Percentiles rank a stretch among this genome's conserved stretches.
phyloP scores from a whole-genome alignment of 768 basidiomycete species.

The Podaxis sp. region DNA sequence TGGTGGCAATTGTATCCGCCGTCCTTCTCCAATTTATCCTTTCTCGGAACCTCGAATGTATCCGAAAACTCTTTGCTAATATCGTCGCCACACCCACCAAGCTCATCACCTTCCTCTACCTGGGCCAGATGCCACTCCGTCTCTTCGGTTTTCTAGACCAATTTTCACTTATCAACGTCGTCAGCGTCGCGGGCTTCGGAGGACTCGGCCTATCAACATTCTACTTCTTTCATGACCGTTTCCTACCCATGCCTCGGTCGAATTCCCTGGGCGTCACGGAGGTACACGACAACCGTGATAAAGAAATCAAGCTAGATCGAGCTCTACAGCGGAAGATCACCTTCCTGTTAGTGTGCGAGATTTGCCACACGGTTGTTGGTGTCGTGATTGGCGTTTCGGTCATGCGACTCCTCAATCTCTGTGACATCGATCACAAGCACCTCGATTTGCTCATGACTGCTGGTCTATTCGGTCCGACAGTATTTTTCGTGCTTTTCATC shows the following conservation, averaged over 20 bases:
- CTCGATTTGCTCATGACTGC: conserved; percentile 6
- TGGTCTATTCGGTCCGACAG: conserved; percentile 5
- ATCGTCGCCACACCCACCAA: conserved; percentile 2
- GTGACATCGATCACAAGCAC: conserved; percentile 4
- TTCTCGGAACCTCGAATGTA: not conserved
- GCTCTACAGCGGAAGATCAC: conserved; percentile 8
- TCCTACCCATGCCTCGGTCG: not conserved
- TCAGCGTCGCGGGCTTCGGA: conserved; percentile 6
- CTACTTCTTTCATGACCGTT: not conserved
- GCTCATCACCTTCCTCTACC: conserved; percentile 1
- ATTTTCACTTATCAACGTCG: not conserved
- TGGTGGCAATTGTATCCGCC: not conserved
- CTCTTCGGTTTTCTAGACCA: conserved; percentile 1
- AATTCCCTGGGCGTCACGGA: not conserved
- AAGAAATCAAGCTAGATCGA: conserved; percentile 1
- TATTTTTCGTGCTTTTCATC: conserved; percentile 4
- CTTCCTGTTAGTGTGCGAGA: conserved; percentile 8
- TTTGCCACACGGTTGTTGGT: conserved; percentile 6
- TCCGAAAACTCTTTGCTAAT: not conserved
- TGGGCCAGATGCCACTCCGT: conserved; percentile 7
- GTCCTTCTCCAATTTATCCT: not conserved
- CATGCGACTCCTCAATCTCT: conserved; percentile 1
- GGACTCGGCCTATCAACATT: conserved; percentile 2
- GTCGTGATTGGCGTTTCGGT: conserved; percentile 7
- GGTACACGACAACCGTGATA: not conserved